These are phyloP conservation scores for Eleusine coracana DNA, from an alignment of 176 grass and related monocot genomes.

Conservation along the genomic window DNA sequence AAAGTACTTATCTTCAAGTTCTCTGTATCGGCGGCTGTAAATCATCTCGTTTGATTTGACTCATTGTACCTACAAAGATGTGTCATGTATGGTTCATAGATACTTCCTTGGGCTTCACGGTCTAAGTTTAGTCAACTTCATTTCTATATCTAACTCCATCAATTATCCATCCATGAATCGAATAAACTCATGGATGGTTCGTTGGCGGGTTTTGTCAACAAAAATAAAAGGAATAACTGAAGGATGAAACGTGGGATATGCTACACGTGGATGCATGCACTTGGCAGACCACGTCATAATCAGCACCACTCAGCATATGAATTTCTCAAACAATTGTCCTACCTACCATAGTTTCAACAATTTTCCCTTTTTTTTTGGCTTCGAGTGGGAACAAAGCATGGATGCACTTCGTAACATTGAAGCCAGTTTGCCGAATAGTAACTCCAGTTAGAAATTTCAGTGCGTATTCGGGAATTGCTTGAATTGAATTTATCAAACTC, in stretches of 20 bases:
- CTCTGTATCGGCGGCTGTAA: not conserved
- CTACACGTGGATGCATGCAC: conserved; percentile 37
- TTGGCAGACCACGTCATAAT: conserved; percentile 18
- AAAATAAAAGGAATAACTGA: not conserved
- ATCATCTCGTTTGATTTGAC: not conserved
- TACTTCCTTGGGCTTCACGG: not conserved
- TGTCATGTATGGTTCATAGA: not conserved
- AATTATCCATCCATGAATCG: not conserved
- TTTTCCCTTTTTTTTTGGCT: too few species aligned
- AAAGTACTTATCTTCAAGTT: not conserved
- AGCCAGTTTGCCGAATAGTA: too few species aligned
- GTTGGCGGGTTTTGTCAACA: conserved; percentile 36
- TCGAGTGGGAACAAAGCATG: too few species aligned
- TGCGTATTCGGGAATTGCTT: too few species aligned
- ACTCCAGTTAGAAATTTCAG: too few species aligned
- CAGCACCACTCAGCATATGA: not conserved
- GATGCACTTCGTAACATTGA: too few species aligned
- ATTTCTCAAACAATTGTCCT: not conserved
- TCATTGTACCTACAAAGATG: not conserved
- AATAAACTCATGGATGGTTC: conserved; percentile 27
- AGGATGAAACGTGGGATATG: not conserved
- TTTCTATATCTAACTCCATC: not conserved
- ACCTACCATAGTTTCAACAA: not conserved
- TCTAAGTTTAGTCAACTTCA: conserved; percentile 33
- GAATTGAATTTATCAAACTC: too few species aligned